phyloP scores from a whole-genome alignment of 371 early-diverging fungal genomes.

The Scutellospora calospora region DNA sequence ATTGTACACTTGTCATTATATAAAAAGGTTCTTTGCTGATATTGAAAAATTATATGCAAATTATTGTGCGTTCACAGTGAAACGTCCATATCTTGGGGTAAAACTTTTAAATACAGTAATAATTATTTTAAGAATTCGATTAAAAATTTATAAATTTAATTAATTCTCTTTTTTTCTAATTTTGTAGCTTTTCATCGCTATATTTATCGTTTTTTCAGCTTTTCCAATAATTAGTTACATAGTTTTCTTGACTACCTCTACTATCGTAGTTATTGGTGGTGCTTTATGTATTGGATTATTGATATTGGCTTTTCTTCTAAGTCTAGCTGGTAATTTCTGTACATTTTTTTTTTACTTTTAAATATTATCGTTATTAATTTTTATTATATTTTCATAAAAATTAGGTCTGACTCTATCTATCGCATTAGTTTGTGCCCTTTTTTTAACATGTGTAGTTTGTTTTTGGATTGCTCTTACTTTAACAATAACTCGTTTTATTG shows the following conservation, averaged over 20 bases:
- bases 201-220: slow-evolving; percentile 8
- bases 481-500: neutral
- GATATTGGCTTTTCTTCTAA: neutral
- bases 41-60: neutral
- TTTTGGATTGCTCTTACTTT: slow-evolving; percentile 4
- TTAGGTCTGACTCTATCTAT: neutral
- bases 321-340: slow-evolving; percentile 9
- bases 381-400: neutral
- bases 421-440: neutral
- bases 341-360: neutral
- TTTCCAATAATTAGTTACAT: neutral
- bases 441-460: neutral
- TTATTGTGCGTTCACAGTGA: neutral
- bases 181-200: slow-evolving; percentile 16
- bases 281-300: slow-evolving; percentile 17
- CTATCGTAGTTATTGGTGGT: neutral
- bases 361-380: neutral
- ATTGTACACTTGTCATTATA: too few species aligned
- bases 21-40: neutral
- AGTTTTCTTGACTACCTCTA: neutral
- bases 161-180: too few species aligned
- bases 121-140: neutral
- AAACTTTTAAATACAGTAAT: neutral
- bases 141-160: neutral
- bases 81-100: slow-evolving; percentile 14